These are phyloP conservation scores for Conringia planisiliqua DNA, from an alignment of 345 rosid genomes.

Conservation along the genomic window DNA sequence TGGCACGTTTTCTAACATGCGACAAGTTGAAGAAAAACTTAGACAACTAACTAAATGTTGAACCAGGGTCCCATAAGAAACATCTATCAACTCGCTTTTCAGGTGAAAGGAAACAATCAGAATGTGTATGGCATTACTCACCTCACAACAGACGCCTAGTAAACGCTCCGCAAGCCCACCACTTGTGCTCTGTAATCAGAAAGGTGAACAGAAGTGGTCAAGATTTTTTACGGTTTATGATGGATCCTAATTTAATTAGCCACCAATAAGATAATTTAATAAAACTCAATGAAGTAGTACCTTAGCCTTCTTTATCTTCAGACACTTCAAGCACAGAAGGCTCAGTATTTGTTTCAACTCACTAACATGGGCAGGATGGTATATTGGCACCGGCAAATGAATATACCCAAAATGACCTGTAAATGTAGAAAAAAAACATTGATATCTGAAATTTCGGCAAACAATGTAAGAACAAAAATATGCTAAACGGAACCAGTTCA, in stretches of 20 bases:
- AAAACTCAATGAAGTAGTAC: slow-evolving; percentile 35
- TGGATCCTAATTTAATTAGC: neutral
- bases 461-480: neutral
- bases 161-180: slow-evolving; percentile 68
- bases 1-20: slow-evolving; percentile 2
- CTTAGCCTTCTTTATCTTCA: slow-evolving; percentile 73
- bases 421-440: slow-evolving; percentile 27
- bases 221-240: neutral
- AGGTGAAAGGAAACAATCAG: slow-evolving; percentile 9
- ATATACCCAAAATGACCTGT: slow-evolving; percentile 95
- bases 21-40: slow-evolving; percentile 8
- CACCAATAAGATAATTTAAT: neutral
- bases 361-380: slow-evolving; percentile 80
- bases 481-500: slow-evolving; percentile 19
- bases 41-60: slow-evolving; percentile 5
- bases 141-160: slow-evolving; percentile 79
- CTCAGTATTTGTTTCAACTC: slow-evolving; percentile 76
- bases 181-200: slow-evolving; percentile 50
- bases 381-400: slow-evolving; percentile 75
- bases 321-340: slow-evolving; percentile 80
- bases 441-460: slow-evolving; percentile 9
- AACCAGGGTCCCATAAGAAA: neutral
- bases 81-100: neutral
- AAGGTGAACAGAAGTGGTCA: slow-evolving; percentile 24
- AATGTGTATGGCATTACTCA: slow-evolving; percentile 34